Evolutionary conservation across 331 rosid genomes (phyloP), one percentile per base, ranked within the genome.

Genomic region (Acacia concinna): DNA sequence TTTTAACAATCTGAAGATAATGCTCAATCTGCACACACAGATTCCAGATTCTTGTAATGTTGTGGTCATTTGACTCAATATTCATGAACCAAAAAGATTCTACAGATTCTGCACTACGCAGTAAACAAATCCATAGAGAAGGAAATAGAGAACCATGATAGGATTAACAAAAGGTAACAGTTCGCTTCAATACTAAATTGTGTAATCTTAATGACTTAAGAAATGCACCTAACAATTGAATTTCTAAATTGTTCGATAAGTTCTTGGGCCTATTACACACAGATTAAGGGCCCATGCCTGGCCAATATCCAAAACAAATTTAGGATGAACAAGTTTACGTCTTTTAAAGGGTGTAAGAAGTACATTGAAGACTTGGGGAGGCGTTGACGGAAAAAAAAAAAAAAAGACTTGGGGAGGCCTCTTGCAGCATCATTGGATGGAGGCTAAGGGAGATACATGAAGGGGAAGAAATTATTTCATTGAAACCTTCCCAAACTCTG

Each of bases 1-100:
- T 86, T 85, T 95, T 95, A 74, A 95, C 99, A 68, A 89, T 74
- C 86, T 95, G 99, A 82, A 95, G 96, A 87, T 93, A 95, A 88
- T 95, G 99, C 82, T 95, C 99, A 43, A 95, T 84, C 99, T 95
- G 93, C 85, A 83, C 51, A 77, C 63, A 71, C 43, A 80, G 71
- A 75, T 77, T 60, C 77, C 82, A 75, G 51, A 77, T 44, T 31
- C 63, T 44, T 14, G 27, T 28, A 57, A 73, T 41, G 74, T 25
- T 44, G 25, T 43, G 86, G 77, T 68, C 27, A 23, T 44, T 35
- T 59, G 32, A 38, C 74, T 10, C 54, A 74, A 67, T 57, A 43
- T 63, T 73, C 84, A 64, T 75, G 35, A 52, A 38, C 40, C 68
- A 78, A 43, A 78, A 43, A 81, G 73, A 72, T 30, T 41, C 44